Conservation (phyloP, 495 filamentous ascomycete species). For the Podospora anserina region DNA sequence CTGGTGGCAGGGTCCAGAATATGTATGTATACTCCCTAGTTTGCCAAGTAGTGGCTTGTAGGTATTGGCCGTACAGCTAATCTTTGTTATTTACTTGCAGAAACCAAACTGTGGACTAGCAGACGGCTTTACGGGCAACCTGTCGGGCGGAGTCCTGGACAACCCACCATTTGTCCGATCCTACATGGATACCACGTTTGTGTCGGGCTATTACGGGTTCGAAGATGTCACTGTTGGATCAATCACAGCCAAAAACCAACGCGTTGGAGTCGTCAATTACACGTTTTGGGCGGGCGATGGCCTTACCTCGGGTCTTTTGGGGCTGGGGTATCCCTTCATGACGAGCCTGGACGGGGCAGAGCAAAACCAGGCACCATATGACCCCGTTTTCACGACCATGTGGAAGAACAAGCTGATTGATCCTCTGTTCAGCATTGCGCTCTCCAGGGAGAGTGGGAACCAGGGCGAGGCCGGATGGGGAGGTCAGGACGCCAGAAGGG, state of each 20-base stretch:
- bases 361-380: constrained; percentile 40
- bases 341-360: constrained; percentile 27
- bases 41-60: too few species aligned
- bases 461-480: constrained; percentile 2
- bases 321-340: constrained; percentile 57
- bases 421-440: constrained; percentile 53
- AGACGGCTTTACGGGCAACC: constrained; percentile 40
- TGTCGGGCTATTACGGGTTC: constrained; percentile 52
- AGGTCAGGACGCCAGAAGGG: constrained; percentile 7
- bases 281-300: constrained; percentile 51
- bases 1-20: constrained; percentile 17
- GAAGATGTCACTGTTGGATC: constrained; percentile 52
- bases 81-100: not conserved
- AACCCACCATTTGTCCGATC: constrained; percentile 51
- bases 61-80: too few species aligned
- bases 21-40: not conserved
- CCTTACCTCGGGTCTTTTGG: constrained; percentile 51
- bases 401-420: constrained; percentile 47
- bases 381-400: constrained; percentile 56
- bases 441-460: constrained; percentile 26
- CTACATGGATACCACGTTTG: constrained; percentile 55
- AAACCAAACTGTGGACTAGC: constrained; percentile 48
- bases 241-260: constrained; percentile 49
- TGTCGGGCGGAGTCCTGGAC: constrained; percentile 42
- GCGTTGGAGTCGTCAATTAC: constrained; percentile 49